Conservation (phyloP, 2,329 filamentous ascomycete species). For the Tympanopsis confertula region DNA sequence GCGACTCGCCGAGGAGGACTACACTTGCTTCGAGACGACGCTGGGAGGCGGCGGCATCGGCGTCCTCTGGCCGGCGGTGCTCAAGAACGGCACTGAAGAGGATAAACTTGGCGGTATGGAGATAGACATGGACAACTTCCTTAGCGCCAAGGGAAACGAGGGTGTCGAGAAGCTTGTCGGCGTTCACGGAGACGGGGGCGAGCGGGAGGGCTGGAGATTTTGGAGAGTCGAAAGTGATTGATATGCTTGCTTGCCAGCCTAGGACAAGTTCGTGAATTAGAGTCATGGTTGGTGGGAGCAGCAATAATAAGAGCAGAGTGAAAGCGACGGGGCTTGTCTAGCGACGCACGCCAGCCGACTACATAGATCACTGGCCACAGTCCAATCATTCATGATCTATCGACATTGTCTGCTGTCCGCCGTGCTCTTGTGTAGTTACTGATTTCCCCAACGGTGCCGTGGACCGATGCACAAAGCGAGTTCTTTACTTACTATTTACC, state of each 20-base stretch:
- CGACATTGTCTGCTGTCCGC: no score
- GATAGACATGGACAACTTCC: constrained; percentile 80
- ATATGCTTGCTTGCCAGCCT: background rate
- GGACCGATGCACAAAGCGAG: no score
- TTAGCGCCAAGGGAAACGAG: constrained; percentile 71
- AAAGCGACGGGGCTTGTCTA: no score
- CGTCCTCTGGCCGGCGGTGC: constrained; percentile 81
- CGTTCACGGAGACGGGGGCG: constrained; percentile 56
- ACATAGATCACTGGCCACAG: no score
- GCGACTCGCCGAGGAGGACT: constrained; percentile 60
- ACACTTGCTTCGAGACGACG: constrained; percentile 75
- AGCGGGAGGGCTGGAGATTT: constrained; percentile 75
- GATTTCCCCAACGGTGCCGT: no score
- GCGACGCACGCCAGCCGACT: no score
- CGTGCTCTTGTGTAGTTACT: no score
- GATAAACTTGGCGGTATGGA: constrained; percentile 75
- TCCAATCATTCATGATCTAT: no score
- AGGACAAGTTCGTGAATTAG: background rate
- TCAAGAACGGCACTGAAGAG: constrained; percentile 73
- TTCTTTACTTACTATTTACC: no score
- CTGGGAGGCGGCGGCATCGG: constrained; percentile 89
- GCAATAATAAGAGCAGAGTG: background rate
- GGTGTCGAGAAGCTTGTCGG: constrained; percentile 83
- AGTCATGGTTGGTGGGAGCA: background rate
- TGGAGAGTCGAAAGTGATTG: constrained; percentile 52